Conservation (phyloP, 2,329 filamentous ascomycete genomes). For the Aspergillus sp. region DNA sequence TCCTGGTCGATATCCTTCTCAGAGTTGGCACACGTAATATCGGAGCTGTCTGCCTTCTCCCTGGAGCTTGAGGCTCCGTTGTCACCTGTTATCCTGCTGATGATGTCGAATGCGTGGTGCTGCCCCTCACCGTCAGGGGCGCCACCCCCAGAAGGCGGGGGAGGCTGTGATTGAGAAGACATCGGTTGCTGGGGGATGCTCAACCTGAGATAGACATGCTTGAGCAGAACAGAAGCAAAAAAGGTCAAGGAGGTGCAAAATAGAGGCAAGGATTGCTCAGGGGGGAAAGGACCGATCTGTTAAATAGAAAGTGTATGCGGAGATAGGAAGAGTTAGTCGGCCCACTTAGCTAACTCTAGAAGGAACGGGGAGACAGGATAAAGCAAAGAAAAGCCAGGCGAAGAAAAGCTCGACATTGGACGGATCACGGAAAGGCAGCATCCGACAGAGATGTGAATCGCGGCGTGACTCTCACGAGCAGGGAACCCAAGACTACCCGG, state of each 20-base stretch:
- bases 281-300: neutral
- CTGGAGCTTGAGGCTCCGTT: neutral
- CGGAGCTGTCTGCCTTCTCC: constrained; percentile 24
- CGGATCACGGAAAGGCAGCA: constrained; percentile 7
- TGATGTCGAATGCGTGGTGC: neutral
- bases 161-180: constrained; percentile 16
- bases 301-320: neutral
- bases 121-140: constrained; percentile 9
- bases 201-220: constrained; percentile 2
- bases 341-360: neutral
- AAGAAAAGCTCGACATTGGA: neutral
- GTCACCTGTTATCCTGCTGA: constrained; percentile 7
- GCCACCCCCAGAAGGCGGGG: constrained; percentile 20
- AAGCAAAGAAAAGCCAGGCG: neutral
- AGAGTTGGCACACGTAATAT: constrained; percentile 23
- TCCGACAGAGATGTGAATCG: neutral
- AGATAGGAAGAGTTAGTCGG: neutral
- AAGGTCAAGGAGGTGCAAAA: neutral
- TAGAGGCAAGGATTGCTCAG: neutral
- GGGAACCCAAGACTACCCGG: constrained; percentile 1
- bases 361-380: neutral
- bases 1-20: constrained; percentile 26
- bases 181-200: constrained; percentile 3
- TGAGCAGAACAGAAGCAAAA: neutral
- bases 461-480: constrained; percentile 1